Evolutionary conservation across 305 asterid species (phyloP).

Genomic region (Fraxinus sp.): DNA sequence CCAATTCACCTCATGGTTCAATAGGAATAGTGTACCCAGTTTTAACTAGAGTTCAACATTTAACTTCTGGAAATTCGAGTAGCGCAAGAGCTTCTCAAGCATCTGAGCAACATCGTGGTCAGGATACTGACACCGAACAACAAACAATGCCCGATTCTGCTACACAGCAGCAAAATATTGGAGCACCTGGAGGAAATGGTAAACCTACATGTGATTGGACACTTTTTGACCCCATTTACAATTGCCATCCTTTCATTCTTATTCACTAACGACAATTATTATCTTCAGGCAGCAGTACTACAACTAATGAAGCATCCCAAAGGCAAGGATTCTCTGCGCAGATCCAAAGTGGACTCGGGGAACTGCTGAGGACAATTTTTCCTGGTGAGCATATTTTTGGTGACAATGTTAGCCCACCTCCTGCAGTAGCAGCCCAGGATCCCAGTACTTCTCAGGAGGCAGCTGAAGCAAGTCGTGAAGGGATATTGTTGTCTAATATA

Average conservation of each 20-base stretch:
- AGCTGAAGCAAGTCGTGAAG: conserved; percentile 30
- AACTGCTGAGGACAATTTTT: conserved; percentile 51
- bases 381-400: conserved; percentile 43
- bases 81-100: conserved; percentile 51
- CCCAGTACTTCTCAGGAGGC: conserved; percentile 40
- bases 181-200: not conserved
- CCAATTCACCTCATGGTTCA: conserved; percentile 62
- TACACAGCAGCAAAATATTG: not conserved
- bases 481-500: conserved; percentile 36
- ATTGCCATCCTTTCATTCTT: conserved; percentile 1
- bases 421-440: conserved; percentile 40
- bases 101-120: conserved; percentile 39
- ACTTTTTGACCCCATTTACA: not conserved
- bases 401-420: conserved; percentile 30
- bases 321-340: conserved; percentile 45
- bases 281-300: conserved; percentile 38
- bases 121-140: conserved; percentile 33
- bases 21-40: conserved; percentile 76
- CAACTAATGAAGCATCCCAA: conserved; percentile 41
- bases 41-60: conserved; percentile 69
- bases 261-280: not conserved
- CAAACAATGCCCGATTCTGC: conserved; percentile 37
- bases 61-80: conserved; percentile 38
- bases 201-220: not conserved
- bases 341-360: conserved; percentile 57